phyloP scores from a whole-genome alignment of 257 asterid species.

The Verbena officinalis region DNA sequence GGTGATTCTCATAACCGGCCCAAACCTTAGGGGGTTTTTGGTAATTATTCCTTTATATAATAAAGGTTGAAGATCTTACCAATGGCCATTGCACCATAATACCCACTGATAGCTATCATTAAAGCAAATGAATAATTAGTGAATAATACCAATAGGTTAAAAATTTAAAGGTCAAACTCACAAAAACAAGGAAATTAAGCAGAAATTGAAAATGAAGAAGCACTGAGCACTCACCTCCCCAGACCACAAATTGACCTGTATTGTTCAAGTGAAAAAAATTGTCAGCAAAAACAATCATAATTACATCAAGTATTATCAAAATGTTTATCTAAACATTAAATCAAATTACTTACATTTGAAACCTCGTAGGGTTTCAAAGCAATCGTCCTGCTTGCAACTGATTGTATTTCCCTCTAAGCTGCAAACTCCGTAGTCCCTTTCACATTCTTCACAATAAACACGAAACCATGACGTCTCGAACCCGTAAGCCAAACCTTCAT shows the following conservation, averaged over 20 bases:
- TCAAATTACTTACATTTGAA: slow-evolving; percentile 39
- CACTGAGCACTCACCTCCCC: slow-evolving; percentile 46
- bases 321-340: not conserved
- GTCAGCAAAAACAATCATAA: slow-evolving; percentile 23
- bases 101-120: slow-evolving; percentile 29
- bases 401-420: slow-evolving; percentile 39
- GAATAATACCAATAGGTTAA: not conserved
- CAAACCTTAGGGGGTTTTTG: no score
- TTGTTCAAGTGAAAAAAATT: slow-evolving; percentile 24
- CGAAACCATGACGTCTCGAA: slow-evolving; percentile 46
- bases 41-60: no score
- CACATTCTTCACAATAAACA: slow-evolving; percentile 49
- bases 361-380: slow-evolving; percentile 36
- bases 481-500: slow-evolving; percentile 44
- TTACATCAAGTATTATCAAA: not conserved
- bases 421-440: slow-evolving; percentile 41
- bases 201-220: slow-evolving; percentile 19
- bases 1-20: no score
- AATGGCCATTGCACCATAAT: slow-evolving; percentile 24
- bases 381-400: slow-evolving; percentile 37
- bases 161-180: not conserved
- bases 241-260: slow-evolving; percentile 51
- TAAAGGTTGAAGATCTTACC: slow-evolving; percentile 36
- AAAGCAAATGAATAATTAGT: slow-evolving; percentile 27
- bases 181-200: slow-evolving; percentile 14